A percentile compares a stretch with the other conserved stretches of the same genome.
Conservation (phyloP, 768 basidiomycete species). For the Phlegmacium glaucopus region DNA sequence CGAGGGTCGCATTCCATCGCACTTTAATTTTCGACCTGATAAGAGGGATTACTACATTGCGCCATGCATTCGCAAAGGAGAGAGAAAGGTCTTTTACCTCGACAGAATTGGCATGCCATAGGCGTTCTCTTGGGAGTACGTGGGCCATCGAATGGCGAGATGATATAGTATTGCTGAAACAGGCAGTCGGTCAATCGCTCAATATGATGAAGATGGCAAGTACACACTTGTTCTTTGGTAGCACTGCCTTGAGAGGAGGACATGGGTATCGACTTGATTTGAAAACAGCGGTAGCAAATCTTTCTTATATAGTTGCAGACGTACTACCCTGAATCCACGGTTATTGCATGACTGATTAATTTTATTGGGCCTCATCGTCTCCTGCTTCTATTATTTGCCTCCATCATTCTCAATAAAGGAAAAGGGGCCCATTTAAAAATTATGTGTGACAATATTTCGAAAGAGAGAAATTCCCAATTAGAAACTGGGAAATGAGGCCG, state of each 20-base stretch:
- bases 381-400: no score
- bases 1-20: conserved; percentile 60
- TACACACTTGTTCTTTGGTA: conserved; percentile 14
- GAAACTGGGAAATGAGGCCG: no score
- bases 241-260: conserved; percentile 4
- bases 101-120: conserved; percentile 75
- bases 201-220: background rate
- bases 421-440: no score
- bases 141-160: conserved; percentile 16
- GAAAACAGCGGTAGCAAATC: background rate
- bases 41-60: background rate
- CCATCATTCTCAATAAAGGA: no score
- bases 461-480: no score
- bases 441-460: no score
- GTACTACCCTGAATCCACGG: background rate
- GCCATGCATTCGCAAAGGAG: background rate
- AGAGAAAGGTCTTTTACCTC: conserved; percentile 38
- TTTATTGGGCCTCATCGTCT: no score
- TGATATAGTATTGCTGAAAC: conserved; percentile 6
- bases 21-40: conserved; percentile 69
- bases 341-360: background rate
- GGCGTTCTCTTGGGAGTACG: conserved; percentile 45
- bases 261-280: background rate
- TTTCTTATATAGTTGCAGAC: background rate
- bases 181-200: background rate